These are phyloP conservation scores for Colletotrichum graminicola DNA, from an alignment of 2,329 filamentous ascomycete genomes.

Conservation along the genomic window DNA sequence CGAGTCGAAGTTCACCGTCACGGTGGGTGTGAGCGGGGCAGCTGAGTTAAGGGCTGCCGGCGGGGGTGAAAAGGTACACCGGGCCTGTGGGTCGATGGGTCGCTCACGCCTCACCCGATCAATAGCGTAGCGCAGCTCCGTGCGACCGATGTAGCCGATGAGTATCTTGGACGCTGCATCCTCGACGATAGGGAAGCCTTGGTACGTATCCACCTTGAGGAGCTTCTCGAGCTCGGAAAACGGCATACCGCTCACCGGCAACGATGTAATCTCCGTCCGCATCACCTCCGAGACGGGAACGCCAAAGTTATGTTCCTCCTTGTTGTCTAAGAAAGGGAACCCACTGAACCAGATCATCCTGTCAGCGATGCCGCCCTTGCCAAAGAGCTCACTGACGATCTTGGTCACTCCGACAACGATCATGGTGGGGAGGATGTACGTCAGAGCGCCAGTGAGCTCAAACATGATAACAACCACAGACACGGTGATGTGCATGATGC, in stretches of 20 bases:
- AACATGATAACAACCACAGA: slow-evolving; percentile 99
- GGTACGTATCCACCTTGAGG: slow-evolving; percentile 82
- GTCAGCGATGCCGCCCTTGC: slow-evolving; percentile 97
- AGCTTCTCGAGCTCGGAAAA: slow-evolving; percentile 83
- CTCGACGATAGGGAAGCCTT: slow-evolving; percentile 93
- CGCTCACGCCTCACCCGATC: slow-evolving; percentile 80
- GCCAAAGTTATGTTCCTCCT: slow-evolving; percentile 96
- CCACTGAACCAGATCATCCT: slow-evolving; percentile 99
- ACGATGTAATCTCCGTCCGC: slow-evolving; percentile 79
- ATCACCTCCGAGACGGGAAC: slow-evolving; percentile 93
- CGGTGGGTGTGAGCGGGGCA: slow-evolving; percentile 57
- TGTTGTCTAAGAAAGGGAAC: slow-evolving; percentile 96
- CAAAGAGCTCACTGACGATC: slow-evolving; percentile 88
- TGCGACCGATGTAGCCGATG: slow-evolving; percentile 92
- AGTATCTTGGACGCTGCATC: slow-evolving; percentile 77
- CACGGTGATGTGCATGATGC: slow-evolving; percentile 98
- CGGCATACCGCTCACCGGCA: slow-evolving; percentile 80
- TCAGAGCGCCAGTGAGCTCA: slow-evolving; percentile 95
- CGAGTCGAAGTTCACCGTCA: slow-evolving; percentile 70
- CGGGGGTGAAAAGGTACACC: slow-evolving; percentile 78
- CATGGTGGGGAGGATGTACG: slow-evolving; percentile 98
- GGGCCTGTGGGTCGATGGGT: slow-evolving; percentile 74
- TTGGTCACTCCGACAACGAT: slow-evolving; percentile 98
- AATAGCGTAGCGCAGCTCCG: slow-evolving; percentile 91
- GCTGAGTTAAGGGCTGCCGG: slow-evolving; percentile 46